These are phyloP conservation scores for Purpureocillium lavendulum DNA, from an alignment of 2,329 filamentous ascomycete species.

Conservation along the genomic window DNA sequence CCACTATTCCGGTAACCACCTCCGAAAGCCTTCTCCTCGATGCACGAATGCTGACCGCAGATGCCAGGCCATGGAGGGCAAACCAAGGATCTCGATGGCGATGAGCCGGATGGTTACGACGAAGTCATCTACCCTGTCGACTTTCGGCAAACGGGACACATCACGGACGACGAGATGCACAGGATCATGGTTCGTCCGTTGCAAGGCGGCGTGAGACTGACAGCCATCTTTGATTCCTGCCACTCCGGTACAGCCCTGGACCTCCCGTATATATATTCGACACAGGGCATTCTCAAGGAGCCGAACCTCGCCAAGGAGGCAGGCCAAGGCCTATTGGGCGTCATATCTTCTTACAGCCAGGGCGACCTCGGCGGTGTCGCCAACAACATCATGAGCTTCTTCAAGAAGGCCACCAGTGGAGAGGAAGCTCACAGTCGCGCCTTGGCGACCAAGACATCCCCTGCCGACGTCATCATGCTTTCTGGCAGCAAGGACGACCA, in stretches of 20 bases:
- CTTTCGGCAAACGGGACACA: slow-evolving; percentile 70
- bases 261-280: slow-evolving; percentile 61
- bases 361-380: slow-evolving; percentile 81
- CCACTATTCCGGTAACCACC: slow-evolving; percentile 78
- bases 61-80: slow-evolving; percentile 66
- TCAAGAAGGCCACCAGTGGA: slow-evolving; percentile 82
- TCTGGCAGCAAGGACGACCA: slow-evolving; percentile 95
- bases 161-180: slow-evolving; percentile 79
- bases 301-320: slow-evolving; percentile 62
- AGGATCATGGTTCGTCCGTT: slow-evolving; percentile 58
- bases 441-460: slow-evolving; percentile 81
- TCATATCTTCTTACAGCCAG: slow-evolving; percentile 48
- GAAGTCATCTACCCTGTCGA: slow-evolving; percentile 81
- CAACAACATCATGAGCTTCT: slow-evolving; percentile 69
- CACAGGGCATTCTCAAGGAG: slow-evolving; percentile 60
- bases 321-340: slow-evolving; percentile 53
- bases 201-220: slow-evolving; percentile 47
- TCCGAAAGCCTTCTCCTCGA: not conserved
- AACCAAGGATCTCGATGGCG: slow-evolving; percentile 68
- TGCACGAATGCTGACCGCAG: not conserved
- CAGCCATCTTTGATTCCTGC: slow-evolving; percentile 57
- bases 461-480: slow-evolving; percentile 96
- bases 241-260: slow-evolving; percentile 60
- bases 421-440: slow-evolving; percentile 75
- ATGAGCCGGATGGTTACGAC: slow-evolving; percentile 75